Conservation (phyloP, 495 filamentous ascomycete species). For the Chaetomium tenue region DNA sequence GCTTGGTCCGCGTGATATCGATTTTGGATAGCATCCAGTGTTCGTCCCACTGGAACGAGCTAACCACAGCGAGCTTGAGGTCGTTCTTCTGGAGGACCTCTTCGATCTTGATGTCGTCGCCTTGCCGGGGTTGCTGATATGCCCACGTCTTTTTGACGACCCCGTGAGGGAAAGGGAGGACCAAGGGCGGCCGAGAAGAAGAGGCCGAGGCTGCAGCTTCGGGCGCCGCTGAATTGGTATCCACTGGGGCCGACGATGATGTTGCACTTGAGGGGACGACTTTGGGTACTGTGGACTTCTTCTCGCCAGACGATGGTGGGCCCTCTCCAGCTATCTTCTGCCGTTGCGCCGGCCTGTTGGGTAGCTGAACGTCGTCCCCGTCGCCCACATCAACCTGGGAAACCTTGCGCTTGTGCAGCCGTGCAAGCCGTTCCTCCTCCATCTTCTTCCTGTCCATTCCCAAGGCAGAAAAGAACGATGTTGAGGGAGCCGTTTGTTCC, state of each 20-base stretch:
- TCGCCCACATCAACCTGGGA: conserved; percentile 26
- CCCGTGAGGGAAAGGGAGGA: conserved; percentile 64
- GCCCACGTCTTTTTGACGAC: conserved; percentile 82
- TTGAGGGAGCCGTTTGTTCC: not conserved
- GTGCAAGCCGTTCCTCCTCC: conserved; percentile 79
- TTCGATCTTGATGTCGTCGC: conserved; percentile 82
- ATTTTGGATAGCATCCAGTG: conserved; percentile 45
- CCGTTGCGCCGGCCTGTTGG: conserved; percentile 30
- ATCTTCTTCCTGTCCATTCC: conserved; percentile 75
- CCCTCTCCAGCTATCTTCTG: conserved; percentile 21
- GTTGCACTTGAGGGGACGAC: no score
- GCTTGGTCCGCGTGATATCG: conserved; percentile 37
- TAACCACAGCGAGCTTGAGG: conserved; percentile 74
- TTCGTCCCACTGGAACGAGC: conserved; percentile 82
- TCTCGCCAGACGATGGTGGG: not conserved
- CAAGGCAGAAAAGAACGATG: conserved; percentile 14
- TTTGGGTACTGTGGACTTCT: not conserved
- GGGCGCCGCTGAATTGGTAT: not conserved
- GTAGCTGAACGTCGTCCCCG: not conserved
- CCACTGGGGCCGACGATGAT: not conserved
- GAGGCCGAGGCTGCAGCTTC: conserved; percentile 4
- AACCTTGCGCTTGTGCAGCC: conserved; percentile 62
- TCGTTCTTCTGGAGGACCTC: conserved; percentile 75
- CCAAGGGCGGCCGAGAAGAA: not conserved
- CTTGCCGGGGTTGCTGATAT: conserved; percentile 50